Percentiles rank a stretch among this genome's conserved stretches.
Conservation (phyloP, 306 rosid species). For the Quercus bicolor region DNA sequence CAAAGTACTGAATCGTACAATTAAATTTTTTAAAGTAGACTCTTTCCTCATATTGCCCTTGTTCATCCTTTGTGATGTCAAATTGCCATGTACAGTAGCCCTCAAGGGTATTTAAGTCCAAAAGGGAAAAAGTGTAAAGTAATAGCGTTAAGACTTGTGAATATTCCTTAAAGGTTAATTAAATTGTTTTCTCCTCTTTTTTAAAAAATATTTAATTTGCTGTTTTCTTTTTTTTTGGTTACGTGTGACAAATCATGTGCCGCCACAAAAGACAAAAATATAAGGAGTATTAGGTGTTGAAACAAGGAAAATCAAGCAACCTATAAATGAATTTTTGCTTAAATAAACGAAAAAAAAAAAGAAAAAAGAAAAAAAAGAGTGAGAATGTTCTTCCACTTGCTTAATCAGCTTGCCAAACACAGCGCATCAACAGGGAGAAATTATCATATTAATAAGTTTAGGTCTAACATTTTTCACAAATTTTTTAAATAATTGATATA, state of each 20-base stretch:
- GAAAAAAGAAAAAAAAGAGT: neutral
- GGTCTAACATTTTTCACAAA: no score
- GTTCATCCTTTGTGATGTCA: conserved; percentile 23
- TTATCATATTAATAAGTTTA: no score
- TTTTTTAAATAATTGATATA: no score
- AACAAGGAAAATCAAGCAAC: neutral
- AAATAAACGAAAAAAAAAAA: neutral
- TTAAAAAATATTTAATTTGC: neutral
- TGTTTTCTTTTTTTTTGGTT: neutral
- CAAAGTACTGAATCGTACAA: neutral
- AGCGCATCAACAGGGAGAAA: neutral
- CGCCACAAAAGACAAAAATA: neutral
- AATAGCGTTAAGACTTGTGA: neutral
- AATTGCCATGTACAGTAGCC: neutral
- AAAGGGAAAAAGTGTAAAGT: no score
- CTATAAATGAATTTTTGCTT: neutral
- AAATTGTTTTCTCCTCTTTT: conserved; percentile 5
- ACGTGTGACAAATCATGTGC: neutral
- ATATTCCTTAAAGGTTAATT: conserved; percentile 1
- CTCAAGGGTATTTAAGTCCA: conserved; percentile 31
- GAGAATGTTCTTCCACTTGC: neutral
- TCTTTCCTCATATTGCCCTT: conserved; percentile 28
- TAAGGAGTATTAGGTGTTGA: conserved; percentile 14
- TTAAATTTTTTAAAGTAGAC: neutral
- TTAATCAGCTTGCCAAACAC: neutral